Percentiles rank a stretch among this genome's conserved stretches.
phyloP scores from a whole-genome alignment of 2,329 filamentous ascomycete species.

The Tolypocladium tundrense region DNA sequence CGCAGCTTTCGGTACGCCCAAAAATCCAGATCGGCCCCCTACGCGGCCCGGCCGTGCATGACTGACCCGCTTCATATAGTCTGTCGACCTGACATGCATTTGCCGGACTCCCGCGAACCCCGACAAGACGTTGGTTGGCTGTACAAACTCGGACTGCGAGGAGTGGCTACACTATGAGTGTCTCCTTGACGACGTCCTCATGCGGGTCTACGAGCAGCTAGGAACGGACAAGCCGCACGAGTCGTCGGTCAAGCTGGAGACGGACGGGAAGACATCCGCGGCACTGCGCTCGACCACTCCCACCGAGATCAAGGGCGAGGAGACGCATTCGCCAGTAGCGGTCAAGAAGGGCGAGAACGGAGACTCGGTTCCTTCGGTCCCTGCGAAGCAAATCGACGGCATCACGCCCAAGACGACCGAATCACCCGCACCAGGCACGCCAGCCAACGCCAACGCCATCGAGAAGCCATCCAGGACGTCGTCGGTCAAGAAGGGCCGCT shows the following conservation, averaged over 20 bases:
- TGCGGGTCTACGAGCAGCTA: constrained; percentile 37
- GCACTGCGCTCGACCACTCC: constrained; percentile 37
- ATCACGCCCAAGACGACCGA: constrained; percentile 19
- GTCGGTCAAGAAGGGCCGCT: constrained; percentile 24
- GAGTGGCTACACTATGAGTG: constrained; percentile 57
- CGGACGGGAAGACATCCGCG: constrained; percentile 16
- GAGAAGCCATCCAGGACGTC: constrained; percentile 14
- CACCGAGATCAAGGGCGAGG: constrained; percentile 38
- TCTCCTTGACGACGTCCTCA: constrained; percentile 44
- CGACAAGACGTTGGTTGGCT: constrained; percentile 49
- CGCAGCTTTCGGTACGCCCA: constrained; percentile 46
- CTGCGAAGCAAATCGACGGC: constrained; percentile 23
- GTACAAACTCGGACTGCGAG: constrained; percentile 41
- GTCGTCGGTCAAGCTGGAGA: constrained; percentile 28
- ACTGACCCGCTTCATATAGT: constrained; percentile 24
- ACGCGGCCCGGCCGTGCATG: neutral
- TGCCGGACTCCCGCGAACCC: constrained; percentile 53
- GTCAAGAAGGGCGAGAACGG: constrained; percentile 36
- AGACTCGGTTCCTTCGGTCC: constrained; percentile 17
- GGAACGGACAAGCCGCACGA: constrained; percentile 35
- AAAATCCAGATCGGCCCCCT: neutral
- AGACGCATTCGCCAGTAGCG: constrained; percentile 41
- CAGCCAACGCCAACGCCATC: constrained; percentile 8
- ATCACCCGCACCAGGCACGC: constrained; percentile 19
- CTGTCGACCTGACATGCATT: constrained; percentile 45